Evolutionary conservation across 2,329 filamentous ascomycete genomes (phyloP).

Genomic region (Bisporella sp.): DNA sequence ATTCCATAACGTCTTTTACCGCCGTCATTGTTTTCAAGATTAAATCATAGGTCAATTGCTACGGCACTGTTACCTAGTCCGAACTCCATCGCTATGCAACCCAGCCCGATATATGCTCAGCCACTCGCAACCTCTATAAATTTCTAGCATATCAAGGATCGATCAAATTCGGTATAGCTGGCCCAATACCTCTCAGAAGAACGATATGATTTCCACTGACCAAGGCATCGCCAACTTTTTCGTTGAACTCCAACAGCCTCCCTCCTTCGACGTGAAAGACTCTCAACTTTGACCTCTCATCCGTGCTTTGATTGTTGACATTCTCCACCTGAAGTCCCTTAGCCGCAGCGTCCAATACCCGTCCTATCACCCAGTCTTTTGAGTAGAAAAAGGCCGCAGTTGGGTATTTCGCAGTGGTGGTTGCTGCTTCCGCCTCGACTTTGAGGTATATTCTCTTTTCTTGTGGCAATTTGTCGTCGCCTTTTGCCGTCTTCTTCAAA

Average conservation of each 20-base stretch:
- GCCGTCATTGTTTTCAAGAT: too few species aligned
- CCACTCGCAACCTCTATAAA: too few species aligned
- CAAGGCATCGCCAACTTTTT: constrained; percentile 70
- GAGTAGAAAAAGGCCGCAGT: constrained; percentile 76
- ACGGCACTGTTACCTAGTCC: too few species aligned
- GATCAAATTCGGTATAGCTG: constrained; percentile 66
- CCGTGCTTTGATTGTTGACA: constrained; percentile 69
- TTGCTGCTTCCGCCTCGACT: constrained; percentile 85
- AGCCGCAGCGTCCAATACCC: constrained; percentile 72
- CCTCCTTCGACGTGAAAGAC: constrained; percentile 94
- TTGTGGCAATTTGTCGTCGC: constrained; percentile 69
- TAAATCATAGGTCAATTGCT: too few species aligned
- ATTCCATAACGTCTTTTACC: too few species aligned
- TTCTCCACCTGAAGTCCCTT: constrained; percentile 74
- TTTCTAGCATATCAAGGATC: constrained; percentile 13
- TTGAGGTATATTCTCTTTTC: constrained; percentile 89
- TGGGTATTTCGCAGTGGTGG: constrained; percentile 75
- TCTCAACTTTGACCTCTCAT: constrained; percentile 72
- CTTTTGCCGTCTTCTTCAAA: constrained; percentile 83
- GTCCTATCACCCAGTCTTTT: constrained; percentile 82
- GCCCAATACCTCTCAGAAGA: constrained; percentile 75
- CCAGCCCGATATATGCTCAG: too few species aligned
- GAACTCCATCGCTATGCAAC: too few species aligned
- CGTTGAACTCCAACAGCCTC: constrained; percentile 75
- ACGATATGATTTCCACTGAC: constrained; percentile 87